A percentile compares a stretch with the other conserved stretches of the same genome.
These are phyloP conservation scores for Rhexocercosporidium sp. DNA, from an alignment of 2,329 filamentous ascomycete species.

Conservation along the genomic window DNA sequence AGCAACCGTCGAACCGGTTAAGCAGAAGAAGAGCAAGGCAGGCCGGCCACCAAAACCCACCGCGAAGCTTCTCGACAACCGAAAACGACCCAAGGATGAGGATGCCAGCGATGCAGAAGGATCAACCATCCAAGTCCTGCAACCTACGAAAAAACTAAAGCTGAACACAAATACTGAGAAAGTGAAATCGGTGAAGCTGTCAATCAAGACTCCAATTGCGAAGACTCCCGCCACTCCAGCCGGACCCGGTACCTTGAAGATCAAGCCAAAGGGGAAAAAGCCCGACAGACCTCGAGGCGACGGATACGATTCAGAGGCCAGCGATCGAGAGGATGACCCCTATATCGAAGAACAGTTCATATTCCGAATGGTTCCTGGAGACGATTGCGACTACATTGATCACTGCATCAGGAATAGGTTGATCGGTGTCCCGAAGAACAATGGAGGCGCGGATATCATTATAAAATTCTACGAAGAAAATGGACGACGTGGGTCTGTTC, in stretches of 20 bases:
- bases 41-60: conserved; percentile 65
- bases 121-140: conserved; percentile 34
- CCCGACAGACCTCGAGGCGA: conserved; percentile 77
- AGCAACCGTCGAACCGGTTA: conserved; percentile 5
- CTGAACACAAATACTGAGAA: conserved; percentile 32
- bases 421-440: conserved; percentile 67
- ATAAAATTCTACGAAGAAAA: conserved; percentile 79
- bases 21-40: conserved; percentile 59
- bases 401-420: conserved; percentile 77
- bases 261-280: conserved; percentile 71
- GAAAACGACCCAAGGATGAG: conserved; percentile 63
- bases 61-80: conserved; percentile 60
- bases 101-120: conserved; percentile 53
- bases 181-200: background rate
- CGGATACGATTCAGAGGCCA: conserved; percentile 95
- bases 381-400: conserved; percentile 83
- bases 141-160: conserved; percentile 54
- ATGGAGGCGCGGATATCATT: conserved; percentile 76
- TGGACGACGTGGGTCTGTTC: conserved; percentile 64
- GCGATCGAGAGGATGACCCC: conserved; percentile 86
- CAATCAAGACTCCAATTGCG: conserved; percentile 23
- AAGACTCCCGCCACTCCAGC: conserved; percentile 43
- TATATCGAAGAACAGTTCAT: conserved; percentile 89
- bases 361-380: conserved; percentile 84
- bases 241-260: conserved; percentile 50